A percentile compares a stretch with the other conserved stretches of the same genome.
These are phyloP conservation scores for Gossypium australe DNA, from an alignment of 345 rosid species.

Conservation along the genomic window DNA sequence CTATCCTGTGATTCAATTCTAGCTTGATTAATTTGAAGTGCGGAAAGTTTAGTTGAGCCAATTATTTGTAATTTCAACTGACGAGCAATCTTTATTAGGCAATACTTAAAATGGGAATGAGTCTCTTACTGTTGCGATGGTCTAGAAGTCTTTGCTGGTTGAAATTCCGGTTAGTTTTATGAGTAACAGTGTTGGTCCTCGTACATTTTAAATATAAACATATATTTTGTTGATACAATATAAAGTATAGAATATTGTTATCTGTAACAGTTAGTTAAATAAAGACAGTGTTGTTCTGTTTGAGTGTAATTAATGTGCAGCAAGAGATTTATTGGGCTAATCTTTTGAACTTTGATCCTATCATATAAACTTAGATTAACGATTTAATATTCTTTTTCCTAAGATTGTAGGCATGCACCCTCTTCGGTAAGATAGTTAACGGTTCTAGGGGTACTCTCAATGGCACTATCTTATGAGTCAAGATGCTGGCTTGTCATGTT, in stretches of 20 bases:
- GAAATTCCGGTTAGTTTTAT: not conserved
- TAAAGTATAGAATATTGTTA: not conserved
- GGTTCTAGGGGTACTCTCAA: not conserved
- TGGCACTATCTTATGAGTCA: not conserved
- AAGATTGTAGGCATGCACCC: not conserved
- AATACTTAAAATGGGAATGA: conserved; percentile 2
- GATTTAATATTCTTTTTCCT: not conserved
- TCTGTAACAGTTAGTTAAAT: not conserved
- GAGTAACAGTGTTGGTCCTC: conserved; percentile 1
- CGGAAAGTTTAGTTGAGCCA: not conserved
- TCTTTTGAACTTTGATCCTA: not conserved
- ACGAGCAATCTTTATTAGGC: not conserved
- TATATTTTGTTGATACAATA: not conserved
- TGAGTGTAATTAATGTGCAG: not conserved
- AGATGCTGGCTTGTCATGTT: not conserved
- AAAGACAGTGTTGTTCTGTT: not conserved
- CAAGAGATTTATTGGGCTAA: not conserved
- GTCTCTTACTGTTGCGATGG: not conserved
- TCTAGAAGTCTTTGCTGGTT: not conserved
- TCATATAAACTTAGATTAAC: not conserved
- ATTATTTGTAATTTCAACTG: not conserved
- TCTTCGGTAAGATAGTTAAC: not conserved
- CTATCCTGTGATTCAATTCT: not conserved
- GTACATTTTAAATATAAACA: not conserved
- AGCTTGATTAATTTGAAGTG: conserved; percentile 4